Evolutionary conservation across 1,284 basidiomycete species (phyloP).

Genomic region (Acaromyces ingoldii): DNA sequence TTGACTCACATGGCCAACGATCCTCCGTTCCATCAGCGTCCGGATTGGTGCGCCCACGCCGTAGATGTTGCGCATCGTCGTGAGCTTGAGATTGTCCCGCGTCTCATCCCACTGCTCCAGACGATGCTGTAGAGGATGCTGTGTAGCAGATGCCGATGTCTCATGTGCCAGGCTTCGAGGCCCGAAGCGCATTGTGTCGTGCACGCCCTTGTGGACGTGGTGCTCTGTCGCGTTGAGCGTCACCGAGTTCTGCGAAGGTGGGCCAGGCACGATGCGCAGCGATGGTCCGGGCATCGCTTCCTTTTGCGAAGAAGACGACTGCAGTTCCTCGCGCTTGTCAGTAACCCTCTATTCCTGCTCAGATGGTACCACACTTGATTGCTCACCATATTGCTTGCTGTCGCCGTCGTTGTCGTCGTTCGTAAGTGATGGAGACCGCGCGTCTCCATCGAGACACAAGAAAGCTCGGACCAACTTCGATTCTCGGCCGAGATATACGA

Average conservation of each 20-base stretch:
- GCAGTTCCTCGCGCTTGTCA: too few species aligned
- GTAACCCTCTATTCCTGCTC: too few species aligned
- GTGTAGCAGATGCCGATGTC: conserved; percentile 17
- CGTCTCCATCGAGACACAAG: too few species aligned
- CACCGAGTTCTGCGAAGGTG: background rate
- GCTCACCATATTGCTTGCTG: too few species aligned
- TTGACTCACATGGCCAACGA: conserved; percentile 66
- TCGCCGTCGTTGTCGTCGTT: too few species aligned
- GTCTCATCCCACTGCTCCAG: conserved; percentile 72
- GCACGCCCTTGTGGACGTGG: conserved; percentile 36
- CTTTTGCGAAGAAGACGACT: background rate
- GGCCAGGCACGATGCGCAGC: conserved; percentile 12
- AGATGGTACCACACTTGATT: too few species aligned
- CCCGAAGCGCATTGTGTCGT: conserved; percentile 47
- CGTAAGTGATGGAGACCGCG: too few species aligned
- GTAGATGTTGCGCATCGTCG: conserved; percentile 74
- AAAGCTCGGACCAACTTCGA: too few species aligned
- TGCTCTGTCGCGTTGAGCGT: conserved; percentile 33
- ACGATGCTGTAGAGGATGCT: conserved; percentile 46
- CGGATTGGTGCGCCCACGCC: conserved; percentile 85
- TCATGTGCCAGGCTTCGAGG: conserved; percentile 32
- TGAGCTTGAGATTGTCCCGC: conserved; percentile 79
- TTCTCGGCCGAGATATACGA: too few species aligned
- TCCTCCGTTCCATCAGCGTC: conserved; percentile 85
- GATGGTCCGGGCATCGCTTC: conserved; percentile 1